Conservation (phyloP, 169 alveolate genomes). For the Eimeria sp. region DNA sequence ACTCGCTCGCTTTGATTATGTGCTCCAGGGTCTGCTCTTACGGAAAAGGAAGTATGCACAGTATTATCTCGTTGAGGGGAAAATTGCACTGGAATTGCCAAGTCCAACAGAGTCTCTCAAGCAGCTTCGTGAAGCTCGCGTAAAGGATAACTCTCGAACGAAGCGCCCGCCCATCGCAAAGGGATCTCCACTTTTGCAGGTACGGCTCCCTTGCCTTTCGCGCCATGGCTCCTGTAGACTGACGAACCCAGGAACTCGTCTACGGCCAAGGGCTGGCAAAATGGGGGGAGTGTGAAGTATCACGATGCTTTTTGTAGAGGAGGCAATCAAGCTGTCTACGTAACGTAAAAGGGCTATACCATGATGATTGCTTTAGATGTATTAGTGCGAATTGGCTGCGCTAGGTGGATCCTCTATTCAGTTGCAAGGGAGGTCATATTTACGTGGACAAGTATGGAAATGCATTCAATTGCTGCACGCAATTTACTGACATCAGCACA, state of each 20-base stretch:
- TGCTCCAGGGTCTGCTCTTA: slow-evolving; percentile 78
- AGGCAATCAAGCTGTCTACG: background rate
- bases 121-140: slow-evolving; percentile 39
- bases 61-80: slow-evolving; percentile 80
- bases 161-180: slow-evolving; percentile 68
- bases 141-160: background rate
- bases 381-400: background rate
- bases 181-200: slow-evolving; percentile 63
- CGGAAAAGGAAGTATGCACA: slow-evolving; percentile 82
- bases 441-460: slow-evolving; percentile 78
- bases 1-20: background rate
- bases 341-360: background rate
- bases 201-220: background rate
- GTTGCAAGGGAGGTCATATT: slow-evolving; percentile 67
- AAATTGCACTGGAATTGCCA: slow-evolving; percentile 48
- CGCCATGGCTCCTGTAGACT: background rate
- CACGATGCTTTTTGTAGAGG: background rate
- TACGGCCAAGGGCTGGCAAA: background rate
- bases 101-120: slow-evolving; percentile 48
- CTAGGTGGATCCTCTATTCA: slow-evolving; percentile 83
- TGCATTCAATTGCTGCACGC: slow-evolving; percentile 82
- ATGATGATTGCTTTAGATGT: background rate
- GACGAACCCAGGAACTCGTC: background rate
- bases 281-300: background rate
- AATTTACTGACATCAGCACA: slow-evolving; percentile 80